Conservation (phyloP, 257 asterid species). For the Capsicum pubescens region DNA sequence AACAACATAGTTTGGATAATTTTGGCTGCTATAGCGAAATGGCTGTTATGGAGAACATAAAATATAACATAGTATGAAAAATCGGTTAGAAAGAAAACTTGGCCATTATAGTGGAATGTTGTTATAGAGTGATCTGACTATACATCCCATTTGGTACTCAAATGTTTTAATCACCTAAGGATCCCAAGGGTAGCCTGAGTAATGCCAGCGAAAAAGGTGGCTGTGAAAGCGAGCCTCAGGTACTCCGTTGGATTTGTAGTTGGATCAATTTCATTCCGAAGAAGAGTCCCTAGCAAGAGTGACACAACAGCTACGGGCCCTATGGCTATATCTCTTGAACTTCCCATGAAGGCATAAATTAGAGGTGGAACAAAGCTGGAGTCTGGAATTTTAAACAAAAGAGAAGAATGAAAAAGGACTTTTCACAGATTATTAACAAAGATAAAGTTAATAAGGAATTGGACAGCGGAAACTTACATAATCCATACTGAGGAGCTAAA, state of each 20-base stretch:
- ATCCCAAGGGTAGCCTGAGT: slow-evolving; percentile 82
- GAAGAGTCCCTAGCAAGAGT: slow-evolving; percentile 67
- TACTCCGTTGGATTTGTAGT: slow-evolving; percentile 48
- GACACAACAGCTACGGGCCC: slow-evolving; percentile 95
- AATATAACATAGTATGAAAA: not conserved
- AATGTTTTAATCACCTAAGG: slow-evolving; percentile 53
- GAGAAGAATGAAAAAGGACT: not conserved
- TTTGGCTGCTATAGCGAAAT: not conserved
- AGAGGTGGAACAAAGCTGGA: slow-evolving; percentile 88
- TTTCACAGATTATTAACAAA: not conserved
- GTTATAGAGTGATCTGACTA: not conserved
- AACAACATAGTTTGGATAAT: not conserved
- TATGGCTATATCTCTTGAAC: slow-evolving; percentile 88
- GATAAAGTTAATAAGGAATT: not conserved
- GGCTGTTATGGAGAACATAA: not conserved
- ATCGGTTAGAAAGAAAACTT: not conserved
- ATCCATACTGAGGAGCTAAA: slow-evolving; percentile 76
- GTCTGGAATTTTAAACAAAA: slow-evolving; percentile 47
- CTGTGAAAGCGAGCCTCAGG: slow-evolving; percentile 77
- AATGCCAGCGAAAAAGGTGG: slow-evolving; percentile 86
- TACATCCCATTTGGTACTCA: not conserved
- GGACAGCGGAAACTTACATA: slow-evolving; percentile 53
- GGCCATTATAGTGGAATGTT: not conserved
- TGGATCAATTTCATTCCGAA: slow-evolving; percentile 66
- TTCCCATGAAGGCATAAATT: slow-evolving; percentile 83